Conservation (phyloP, 352 stramenopile genomes). For the Pythium periplocum region DNA sequence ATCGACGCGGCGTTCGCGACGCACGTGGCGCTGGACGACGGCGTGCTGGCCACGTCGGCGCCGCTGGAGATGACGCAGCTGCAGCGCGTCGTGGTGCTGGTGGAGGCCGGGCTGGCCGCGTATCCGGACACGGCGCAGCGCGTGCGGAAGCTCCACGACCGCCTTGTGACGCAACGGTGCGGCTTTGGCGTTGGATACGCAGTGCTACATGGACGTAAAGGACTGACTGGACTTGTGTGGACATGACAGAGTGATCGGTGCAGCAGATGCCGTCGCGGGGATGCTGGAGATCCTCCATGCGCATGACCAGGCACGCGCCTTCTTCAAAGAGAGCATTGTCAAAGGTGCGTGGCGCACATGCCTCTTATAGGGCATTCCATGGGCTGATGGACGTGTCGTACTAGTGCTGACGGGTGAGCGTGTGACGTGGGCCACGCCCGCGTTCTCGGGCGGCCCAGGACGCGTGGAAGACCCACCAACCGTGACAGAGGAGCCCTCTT, state of each 20-base stretch:
- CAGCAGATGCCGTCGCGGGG: constrained; percentile 35
- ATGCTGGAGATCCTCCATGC: constrained; percentile 40
- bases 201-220: background rate
- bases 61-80: constrained; percentile 39
- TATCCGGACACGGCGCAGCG: constrained; percentile 35
- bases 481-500: background rate
- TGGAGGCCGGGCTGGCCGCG: constrained; percentile 36
- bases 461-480: background rate
- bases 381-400: constrained; percentile 2
- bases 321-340: constrained; percentile 63
- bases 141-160: constrained; percentile 34
- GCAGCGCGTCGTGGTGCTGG: constrained; percentile 41
- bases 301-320: constrained; percentile 37
- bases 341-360: constrained; percentile 22
- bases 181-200: constrained; percentile 2
- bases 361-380: background rate
- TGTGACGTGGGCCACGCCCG: constrained; percentile 26
- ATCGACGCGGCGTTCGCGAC: constrained; percentile 39
- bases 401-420: constrained; percentile 39
- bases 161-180: constrained; percentile 53
- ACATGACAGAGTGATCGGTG: constrained; percentile 31
- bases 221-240: background rate
- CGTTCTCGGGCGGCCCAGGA: constrained; percentile 16
- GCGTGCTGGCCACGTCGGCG: constrained; percentile 56
- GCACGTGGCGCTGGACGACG: constrained; percentile 63